Evolutionary conservation across 2,329 filamentous ascomycete genomes (phyloP), one percentile per base, ranked within the genome.

Genomic region (Apiospora hydei): DNA sequence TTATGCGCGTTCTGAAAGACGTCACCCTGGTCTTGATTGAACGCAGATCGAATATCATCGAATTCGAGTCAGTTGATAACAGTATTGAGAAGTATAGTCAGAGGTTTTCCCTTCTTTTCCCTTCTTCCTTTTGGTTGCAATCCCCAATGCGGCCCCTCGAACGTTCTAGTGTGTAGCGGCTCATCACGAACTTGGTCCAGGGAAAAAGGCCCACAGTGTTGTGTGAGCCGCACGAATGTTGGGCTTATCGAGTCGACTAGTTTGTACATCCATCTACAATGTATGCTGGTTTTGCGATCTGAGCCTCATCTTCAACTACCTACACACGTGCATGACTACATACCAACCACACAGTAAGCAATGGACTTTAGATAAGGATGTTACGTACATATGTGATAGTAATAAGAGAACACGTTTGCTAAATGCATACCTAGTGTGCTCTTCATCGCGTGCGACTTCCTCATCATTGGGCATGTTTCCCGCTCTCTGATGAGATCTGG

Each of bases 121-220:
- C 26, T 30, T 30, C 26, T n/a, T 64, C 34, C 18, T 64, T 21
- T 34, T 53, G 26, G n/a, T 24, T 64, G 7, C 30, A n/a, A 41
- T 5, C 8, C 57, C 18, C 57, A 64, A 21, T 18, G 34, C 30
- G 34, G 30, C 7, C 30, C 53, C 53, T 41, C 57, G 30, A n/a
- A 64, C 21, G 57, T 41, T 64, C 57, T 41, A 64, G 49, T 11
- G 49, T 11, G n/a, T n/a, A 21, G 51, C 51, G 51, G 16, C 51
- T 57, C 53, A n/a, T 34, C 30, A 21, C 16, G 30, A 61, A 30
- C 30, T 34, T 26, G 30, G 7, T 10, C 26, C 14, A 21, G 26
- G 53, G 34, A 38, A 57, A 57, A 57, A 38, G 53, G 53, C 30
- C 30, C 53, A 61, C 53, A 61, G n/a, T 61, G 53, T 38, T 18